These are phyloP conservation scores for Exophiala phaeomuriformis DNA, from an alignment of 2,329 filamentous ascomycete species.

Conservation along the genomic window DNA sequence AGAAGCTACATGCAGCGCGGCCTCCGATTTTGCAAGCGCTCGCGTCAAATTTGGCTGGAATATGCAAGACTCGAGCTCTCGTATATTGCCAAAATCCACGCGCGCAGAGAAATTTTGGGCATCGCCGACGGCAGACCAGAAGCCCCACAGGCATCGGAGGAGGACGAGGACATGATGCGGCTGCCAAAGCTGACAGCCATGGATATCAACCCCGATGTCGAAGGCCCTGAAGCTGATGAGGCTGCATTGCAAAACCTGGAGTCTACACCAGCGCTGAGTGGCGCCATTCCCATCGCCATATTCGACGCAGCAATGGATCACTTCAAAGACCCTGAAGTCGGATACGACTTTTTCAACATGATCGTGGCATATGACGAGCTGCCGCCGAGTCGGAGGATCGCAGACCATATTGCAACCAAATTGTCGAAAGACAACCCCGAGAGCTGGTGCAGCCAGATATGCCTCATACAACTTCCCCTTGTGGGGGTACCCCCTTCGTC, in stretches of 20 bases:
- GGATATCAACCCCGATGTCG: constrained; percentile 51
- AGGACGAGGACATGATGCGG: constrained; percentile 51
- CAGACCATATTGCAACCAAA: constrained; percentile 63
- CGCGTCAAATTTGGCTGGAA: constrained; percentile 72
- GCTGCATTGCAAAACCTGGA: constrained; percentile 57
- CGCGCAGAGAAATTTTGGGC: constrained; percentile 61
- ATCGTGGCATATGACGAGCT: constrained; percentile 63
- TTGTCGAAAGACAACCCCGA: constrained; percentile 56
- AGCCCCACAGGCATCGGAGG: constrained; percentile 35
- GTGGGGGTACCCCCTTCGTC: constrained; percentile 57
- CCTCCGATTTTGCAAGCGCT: constrained; percentile 75
- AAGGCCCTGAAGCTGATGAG: constrained; percentile 47
- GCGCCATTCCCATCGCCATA: constrained; percentile 88
- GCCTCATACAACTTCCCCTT: constrained; percentile 63
- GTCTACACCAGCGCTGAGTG: constrained; percentile 72
- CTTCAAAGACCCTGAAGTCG: constrained; percentile 58
- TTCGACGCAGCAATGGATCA: constrained; percentile 81
- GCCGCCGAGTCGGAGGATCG: constrained; percentile 57
- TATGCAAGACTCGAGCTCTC: constrained; percentile 89
- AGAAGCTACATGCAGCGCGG: constrained; percentile 82
- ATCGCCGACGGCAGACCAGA: constrained; percentile 44
- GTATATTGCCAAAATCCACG: constrained; percentile 75
- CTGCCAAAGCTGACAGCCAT: constrained; percentile 55
- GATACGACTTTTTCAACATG: constrained; percentile 71
- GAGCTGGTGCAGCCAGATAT: constrained; percentile 59